Evolutionary conservation across 2,329 filamentous ascomycete species (phyloP).

Genomic region (Phaeomoniella chlamydospora): DNA sequence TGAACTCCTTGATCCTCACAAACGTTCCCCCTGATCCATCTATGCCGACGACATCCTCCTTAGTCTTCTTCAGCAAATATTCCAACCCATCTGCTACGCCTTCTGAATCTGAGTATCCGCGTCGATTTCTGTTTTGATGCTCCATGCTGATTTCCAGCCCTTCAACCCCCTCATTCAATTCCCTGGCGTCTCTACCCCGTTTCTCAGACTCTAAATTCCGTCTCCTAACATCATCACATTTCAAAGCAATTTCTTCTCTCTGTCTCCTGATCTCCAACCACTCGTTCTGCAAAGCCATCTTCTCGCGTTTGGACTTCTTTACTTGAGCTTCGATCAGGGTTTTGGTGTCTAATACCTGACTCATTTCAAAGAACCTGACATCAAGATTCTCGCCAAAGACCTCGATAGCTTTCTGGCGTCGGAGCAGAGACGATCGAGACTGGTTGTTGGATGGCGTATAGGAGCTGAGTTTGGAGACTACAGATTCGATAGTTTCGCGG

Average conservation of each 20-base stretch:
- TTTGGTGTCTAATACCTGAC: constrained; percentile 36
- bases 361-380: constrained; percentile 34
- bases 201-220: constrained; percentile 22
- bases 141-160: constrained; percentile 26
- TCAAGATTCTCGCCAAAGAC: constrained; percentile 33
- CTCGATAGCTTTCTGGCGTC: constrained; percentile 31
- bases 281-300: constrained; percentile 28
- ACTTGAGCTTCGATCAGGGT: constrained; percentile 29
- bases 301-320: constrained; percentile 28
- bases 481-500: constrained; percentile 33
- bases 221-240: constrained; percentile 32
- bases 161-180: constrained; percentile 15
- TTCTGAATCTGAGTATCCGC: too few relatives aligned
- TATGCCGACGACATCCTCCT: constrained; percentile 22
- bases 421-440: constrained; percentile 23
- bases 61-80: constrained; percentile 25
- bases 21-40: constrained; percentile 25
- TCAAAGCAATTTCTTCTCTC: constrained; percentile 32
- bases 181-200: constrained; percentile 9
- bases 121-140: constrained; percentile 10
- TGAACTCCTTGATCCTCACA: constrained; percentile 24
- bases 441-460: constrained; percentile 19
- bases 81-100: constrained; percentile 19
- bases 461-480: constrained; percentile 25
- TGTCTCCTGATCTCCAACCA: constrained; percentile 32